Percentiles rank a stretch among this genome's conserved stretches.
Conservation (phyloP, 805 yeast genomes). For the Candida ascalaphidarum region DNA sequence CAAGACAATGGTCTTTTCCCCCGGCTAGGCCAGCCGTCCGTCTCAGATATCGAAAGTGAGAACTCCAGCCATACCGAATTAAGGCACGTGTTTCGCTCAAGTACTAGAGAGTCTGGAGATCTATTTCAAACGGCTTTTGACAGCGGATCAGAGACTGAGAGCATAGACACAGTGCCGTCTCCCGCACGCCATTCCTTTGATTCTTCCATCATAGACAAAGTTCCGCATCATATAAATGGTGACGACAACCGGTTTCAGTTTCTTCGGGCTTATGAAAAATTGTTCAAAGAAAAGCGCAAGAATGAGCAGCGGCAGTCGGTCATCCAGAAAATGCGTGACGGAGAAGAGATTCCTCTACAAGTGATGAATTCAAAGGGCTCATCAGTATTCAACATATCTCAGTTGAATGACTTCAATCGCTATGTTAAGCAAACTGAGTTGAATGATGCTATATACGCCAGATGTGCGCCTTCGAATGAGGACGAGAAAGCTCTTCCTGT, state of each 20-base stretch:
- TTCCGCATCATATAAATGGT: neutral
- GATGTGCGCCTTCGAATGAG: slow-evolving; percentile 3
- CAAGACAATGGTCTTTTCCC: too few relatives aligned
- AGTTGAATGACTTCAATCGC: slow-evolving; percentile 24
- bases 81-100: too few relatives aligned
- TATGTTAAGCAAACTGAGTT: slow-evolving; percentile 26
- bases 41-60: too few relatives aligned
- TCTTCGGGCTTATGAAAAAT: slow-evolving; percentile 14
- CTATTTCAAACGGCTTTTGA: neutral
- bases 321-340: slow-evolving; percentile 3
- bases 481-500: slow-evolving; percentile 16
- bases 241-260: slow-evolving; percentile 17
- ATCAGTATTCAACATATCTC: slow-evolving; percentile 21
- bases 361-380: slow-evolving; percentile 1
- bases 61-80: too few relatives aligned
- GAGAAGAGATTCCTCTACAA: slow-evolving; percentile 6
- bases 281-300: slow-evolving; percentile 4
- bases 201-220: slow-evolving; percentile 4
- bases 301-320: slow-evolving; percentile 1
- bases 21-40: too few relatives aligned
- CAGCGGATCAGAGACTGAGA: slow-evolving; percentile 1
- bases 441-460: slow-evolving; percentile 17
- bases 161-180: too few relatives aligned
- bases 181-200: slow-evolving; percentile 13
- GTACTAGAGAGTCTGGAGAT: too few relatives aligned